Base-by-base conservation (phyloP, 2,329 filamentous ascomycete species). In the Nemania sp. region DNA sequence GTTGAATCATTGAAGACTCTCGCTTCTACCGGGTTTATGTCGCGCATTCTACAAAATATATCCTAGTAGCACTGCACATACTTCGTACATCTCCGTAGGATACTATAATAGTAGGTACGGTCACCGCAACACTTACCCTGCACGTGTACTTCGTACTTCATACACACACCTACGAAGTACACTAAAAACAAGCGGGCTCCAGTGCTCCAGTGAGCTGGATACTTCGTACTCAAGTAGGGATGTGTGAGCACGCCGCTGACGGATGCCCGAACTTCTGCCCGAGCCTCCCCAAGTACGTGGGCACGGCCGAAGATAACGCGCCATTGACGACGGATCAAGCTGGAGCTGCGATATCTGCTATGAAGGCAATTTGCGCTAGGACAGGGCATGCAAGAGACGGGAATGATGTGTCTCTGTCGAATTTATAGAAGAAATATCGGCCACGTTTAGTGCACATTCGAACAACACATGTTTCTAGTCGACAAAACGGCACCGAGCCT, bases 331-430 rank as follows among this genome's bases (percentile, higher is more conserved):
- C 28, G 39, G 53, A 6, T 33, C 17, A 8, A 30, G 37, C 39
- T 6, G 15, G 28, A 22, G 20, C 22, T 28, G 14, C 36, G 14
- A 9, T 24, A 14, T 46, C 45, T 17, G 43, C 17, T 49, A 37
- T 23, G 31, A 46, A 43, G 22, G 24, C 34, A 33, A 43, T 46
- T 33, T 43, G 24, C 30, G 42, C 56, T 23, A 15, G 52, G 49
- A 30, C 40, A 48, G 49, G 26, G 49, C 53, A 49, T 34, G 51
- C 36, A 23, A 24, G 37, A 34, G 24, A 19, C 26, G 20, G 54
- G 54, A 57, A 59, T 57, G 54, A 17, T 11, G 24, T 57, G 50
- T 59, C 50, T 54, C 48, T 52, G 30, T 34, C 44, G 12, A 50
- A 24, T 56, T 57, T 54, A 52, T 28, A 9, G 20, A 26, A 43